Evolutionary conservation across 495 filamentous ascomycete species (phyloP).

Genomic region (Daldinia vernicosa): DNA sequence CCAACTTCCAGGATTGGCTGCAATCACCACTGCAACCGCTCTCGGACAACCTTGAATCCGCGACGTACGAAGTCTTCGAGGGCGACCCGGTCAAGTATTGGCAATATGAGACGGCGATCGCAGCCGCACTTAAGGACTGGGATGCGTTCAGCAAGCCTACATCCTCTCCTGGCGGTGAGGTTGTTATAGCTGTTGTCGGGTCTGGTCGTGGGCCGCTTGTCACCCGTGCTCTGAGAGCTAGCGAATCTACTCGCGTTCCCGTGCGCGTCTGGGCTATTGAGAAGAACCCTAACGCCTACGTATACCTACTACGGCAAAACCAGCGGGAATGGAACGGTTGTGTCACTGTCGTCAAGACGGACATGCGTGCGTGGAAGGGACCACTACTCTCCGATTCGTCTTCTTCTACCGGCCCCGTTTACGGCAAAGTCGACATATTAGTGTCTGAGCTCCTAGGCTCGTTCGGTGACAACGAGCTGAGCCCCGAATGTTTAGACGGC

Average conservation of each 20-base stretch:
- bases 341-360: conserved; percentile 89
- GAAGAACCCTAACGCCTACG: conserved; percentile 98
- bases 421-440: conserved; percentile 86
- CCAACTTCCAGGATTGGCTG: conserved; percentile 83
- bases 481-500: conserved; percentile 88
- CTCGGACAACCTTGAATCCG: conserved; percentile 93
- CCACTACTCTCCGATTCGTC: conserved; percentile 54
- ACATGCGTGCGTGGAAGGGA: conserved; percentile 97
- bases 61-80: conserved; percentile 99
- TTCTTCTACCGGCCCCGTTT: conserved; percentile 14
- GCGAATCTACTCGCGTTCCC: conserved; percentile 73
- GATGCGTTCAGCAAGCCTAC: conserved; percentile 71
- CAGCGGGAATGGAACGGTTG: conserved; percentile 74
- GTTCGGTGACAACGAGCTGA: conserved; percentile 90
- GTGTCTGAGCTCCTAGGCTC: conserved; percentile 94
- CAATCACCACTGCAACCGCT: conserved; percentile 94
- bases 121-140: conserved; percentile 85
- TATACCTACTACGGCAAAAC: conserved; percentile 89
- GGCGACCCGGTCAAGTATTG: conserved; percentile 98
- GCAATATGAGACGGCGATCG: conserved; percentile 89
- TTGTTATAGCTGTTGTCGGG: conserved; percentile 90
- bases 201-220: conserved; percentile 93
- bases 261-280: conserved; percentile 92
- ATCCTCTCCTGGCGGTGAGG: conserved; percentile 71
- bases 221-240: conserved; percentile 82